These are phyloP conservation scores for Monosporascus sp. DNA, from an alignment of 2,329 filamentous ascomycete species.

Conservation along the genomic window DNA sequence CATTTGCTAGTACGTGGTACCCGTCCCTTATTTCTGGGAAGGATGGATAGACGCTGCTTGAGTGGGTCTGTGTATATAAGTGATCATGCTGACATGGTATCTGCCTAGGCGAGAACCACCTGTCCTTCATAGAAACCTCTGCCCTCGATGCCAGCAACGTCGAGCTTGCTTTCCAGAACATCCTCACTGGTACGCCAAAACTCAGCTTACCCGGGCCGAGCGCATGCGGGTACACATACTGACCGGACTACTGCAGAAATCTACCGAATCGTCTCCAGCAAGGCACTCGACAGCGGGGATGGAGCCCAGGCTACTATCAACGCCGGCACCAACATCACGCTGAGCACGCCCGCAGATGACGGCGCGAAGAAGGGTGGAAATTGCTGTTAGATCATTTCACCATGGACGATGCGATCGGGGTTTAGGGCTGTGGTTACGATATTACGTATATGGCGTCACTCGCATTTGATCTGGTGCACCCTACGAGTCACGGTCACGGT, in stretches of 20 bases:
- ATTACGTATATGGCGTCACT: conserved; percentile 31
- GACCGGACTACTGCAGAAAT: conserved; percentile 62
- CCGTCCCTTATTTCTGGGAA: neutral
- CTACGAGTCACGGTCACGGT: conserved; percentile 4
- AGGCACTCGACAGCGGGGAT: conserved; percentile 89
- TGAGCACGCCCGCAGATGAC: conserved; percentile 79
- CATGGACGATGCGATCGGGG: conserved; percentile 22
- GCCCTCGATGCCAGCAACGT: conserved; percentile 98
- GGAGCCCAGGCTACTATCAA: conserved; percentile 73
- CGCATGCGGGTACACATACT: conserved; percentile 6
- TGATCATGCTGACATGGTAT: conserved; percentile 21
- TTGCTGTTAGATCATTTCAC: conserved; percentile 60
- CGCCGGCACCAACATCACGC: conserved; percentile 76
- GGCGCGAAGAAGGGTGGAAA: conserved; percentile 70
- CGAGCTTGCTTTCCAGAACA: conserved; percentile 98
- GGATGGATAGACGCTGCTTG: neutral
- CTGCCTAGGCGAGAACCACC: conserved; percentile 80
- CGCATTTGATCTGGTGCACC: conserved; percentile 17
- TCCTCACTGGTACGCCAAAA: conserved; percentile 74
- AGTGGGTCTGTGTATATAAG: neutral
- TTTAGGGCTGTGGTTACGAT: conserved; percentile 29
- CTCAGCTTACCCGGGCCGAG: conserved; percentile 6
- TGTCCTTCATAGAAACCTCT: conserved; percentile 99
- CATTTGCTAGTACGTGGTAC: conserved; percentile 76
- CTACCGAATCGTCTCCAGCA: conserved; percentile 98